A percentile compares a stretch with the other conserved stretches of the same genome.
Conservation (phyloP, 108 stramenopile species). For the Discostella stelligeroides region DNA sequence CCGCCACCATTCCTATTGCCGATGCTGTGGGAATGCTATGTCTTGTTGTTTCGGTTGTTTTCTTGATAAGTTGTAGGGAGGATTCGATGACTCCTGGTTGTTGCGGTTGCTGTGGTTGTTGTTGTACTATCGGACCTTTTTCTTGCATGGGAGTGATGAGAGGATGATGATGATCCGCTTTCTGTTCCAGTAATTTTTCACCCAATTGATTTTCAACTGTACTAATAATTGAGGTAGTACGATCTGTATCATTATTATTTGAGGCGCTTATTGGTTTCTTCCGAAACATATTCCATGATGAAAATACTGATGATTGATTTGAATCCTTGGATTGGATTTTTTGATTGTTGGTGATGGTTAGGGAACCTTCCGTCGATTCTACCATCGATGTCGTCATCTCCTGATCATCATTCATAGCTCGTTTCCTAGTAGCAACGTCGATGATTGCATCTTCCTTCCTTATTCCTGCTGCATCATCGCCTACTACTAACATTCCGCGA, state of each 20-base stretch:
- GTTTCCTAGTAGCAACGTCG: not conserved
- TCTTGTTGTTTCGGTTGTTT: conserved; percentile 43
- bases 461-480: not conserved
- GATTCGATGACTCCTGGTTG: conserved; percentile 28
- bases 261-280: not conserved
- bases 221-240: not conserved
- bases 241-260: not conserved
- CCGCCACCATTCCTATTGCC: conserved; percentile 57
- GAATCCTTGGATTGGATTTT: too few species aligned
- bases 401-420: too few species aligned
- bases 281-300: conserved; percentile 17
- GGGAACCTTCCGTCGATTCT: not conserved
- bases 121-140: not conserved
- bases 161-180: conserved; percentile 2
- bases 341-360: too few species aligned
- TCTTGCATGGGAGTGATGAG: too few species aligned
- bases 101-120: not conserved
- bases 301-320: not conserved
- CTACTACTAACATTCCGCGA: conserved; percentile 24
- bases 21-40: conserved; percentile 42
- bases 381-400: conserved; percentile 6
- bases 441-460: not conserved
- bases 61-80: conserved; percentile 34
- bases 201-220: conserved; percentile 5
- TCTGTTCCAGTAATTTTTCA: conserved; percentile 13